These are phyloP conservation scores for Triadica sebifera DNA, from an alignment of 345 rosid genomes.

Conservation along the genomic window DNA sequence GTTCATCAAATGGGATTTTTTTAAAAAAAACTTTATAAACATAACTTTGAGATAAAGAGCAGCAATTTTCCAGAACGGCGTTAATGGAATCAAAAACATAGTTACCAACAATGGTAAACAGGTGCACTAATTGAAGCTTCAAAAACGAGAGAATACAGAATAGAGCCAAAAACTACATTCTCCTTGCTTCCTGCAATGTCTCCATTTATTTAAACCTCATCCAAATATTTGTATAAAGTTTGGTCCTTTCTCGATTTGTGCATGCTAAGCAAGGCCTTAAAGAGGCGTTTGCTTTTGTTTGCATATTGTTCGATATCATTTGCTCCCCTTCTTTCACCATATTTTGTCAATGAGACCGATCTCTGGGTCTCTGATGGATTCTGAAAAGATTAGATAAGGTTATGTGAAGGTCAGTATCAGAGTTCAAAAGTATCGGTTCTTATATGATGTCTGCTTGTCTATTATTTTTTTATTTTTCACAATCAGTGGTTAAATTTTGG, in stretches of 20 bases:
- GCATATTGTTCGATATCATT: constrained; percentile 38
- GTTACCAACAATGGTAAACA: background rate
- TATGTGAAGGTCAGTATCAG: background rate
- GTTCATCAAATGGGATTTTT: background rate
- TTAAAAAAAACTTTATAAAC: background rate
- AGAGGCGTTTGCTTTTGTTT: constrained; percentile 51
- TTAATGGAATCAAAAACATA: background rate
- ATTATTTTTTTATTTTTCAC: background rate
- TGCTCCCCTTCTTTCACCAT: constrained; percentile 31
- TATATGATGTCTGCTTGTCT: background rate
- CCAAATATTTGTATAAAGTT: constrained; percentile 32
- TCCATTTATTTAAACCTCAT: constrained; percentile 29
- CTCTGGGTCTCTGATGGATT: constrained; percentile 48
- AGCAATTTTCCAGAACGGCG: background rate
- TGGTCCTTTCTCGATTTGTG: constrained; percentile 47
- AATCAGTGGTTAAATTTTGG: background rate
- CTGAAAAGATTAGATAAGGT: constrained; percentile 25
- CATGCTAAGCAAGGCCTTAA: constrained; percentile 72
- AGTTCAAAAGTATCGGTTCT: background rate
- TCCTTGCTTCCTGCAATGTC: background rate
- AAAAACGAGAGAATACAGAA: background rate
- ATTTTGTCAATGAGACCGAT: constrained; percentile 39
- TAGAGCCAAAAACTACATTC: background rate
- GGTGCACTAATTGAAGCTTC: background rate
- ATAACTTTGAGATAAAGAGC: background rate